Evolutionary conservation across 1,284 basidiomycete species (phyloP).

Genomic region (Ustilago trichophora): DNA sequence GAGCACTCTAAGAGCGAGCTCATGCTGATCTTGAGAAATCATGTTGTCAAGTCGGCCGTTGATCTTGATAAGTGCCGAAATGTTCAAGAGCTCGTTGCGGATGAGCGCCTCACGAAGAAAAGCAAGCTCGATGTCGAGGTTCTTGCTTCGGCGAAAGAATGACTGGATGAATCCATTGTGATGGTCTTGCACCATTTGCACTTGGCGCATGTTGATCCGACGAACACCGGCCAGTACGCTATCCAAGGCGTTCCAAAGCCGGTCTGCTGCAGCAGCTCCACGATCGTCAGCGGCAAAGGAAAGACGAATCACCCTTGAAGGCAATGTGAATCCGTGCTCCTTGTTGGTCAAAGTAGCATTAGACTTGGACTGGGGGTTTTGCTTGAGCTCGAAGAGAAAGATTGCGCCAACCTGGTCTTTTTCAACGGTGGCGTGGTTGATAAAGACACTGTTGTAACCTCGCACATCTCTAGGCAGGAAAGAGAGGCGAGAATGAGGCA

Average conservation of each 20-base stretch:
- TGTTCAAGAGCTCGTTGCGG: constrained; percentile 26
- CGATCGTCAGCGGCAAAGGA: not conserved
- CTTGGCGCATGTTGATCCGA: not conserved
- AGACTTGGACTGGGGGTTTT: constrained; percentile 9
- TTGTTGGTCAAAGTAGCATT: not conserved
- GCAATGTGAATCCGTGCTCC: not conserved
- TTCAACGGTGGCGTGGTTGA: not conserved
- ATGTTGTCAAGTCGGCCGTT: not conserved
- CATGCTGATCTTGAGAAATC: constrained; percentile 1
- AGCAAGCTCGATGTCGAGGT: constrained; percentile 18
- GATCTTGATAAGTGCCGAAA: constrained; percentile 9
- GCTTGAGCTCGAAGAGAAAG: constrained; percentile 21
- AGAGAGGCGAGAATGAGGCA: not conserved
- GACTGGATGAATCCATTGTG: not conserved
- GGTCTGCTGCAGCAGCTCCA: not conserved
- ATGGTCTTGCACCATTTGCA: constrained; percentile 6
- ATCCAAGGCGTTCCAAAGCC: not conserved
- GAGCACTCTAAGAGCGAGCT: constrained; percentile 10
- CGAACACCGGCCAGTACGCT: constrained; percentile 1
- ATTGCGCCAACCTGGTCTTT: not conserved
- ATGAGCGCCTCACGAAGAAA: constrained; percentile 28
- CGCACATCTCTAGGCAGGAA: constrained; percentile 28
- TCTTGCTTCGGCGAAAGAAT: constrained; percentile 19
- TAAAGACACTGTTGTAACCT: not conserved
- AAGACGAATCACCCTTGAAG: constrained; percentile 4